phyloP scores from a whole-genome alignment of 164 flowering plant species.

The Paratinospora sagittata region DNA sequence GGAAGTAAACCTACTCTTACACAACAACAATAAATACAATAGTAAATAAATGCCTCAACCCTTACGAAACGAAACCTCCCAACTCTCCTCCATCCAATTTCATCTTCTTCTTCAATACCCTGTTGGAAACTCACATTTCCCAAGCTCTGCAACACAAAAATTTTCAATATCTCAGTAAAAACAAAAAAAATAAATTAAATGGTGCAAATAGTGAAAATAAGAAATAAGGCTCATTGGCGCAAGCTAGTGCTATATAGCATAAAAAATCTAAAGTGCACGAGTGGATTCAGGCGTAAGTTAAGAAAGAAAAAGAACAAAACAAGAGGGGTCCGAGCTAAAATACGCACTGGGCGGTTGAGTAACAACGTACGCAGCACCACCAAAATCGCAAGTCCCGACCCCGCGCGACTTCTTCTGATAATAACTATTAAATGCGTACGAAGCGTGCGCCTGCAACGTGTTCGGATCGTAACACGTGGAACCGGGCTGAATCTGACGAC shows the following conservation, averaged over 20 bases:
- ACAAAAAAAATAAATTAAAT: not conserved
- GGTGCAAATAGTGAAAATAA: not conserved
- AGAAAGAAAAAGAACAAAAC: not conserved
- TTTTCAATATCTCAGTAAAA: not conserved
- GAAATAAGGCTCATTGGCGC: not conserved
- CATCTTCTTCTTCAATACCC: constrained; percentile 28
- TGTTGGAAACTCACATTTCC: constrained; percentile 60
- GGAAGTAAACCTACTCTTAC: not conserved
- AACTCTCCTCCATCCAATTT: not conserved
- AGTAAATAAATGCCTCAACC: not conserved
- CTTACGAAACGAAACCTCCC: not conserved
- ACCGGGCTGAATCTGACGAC: constrained; percentile 65
- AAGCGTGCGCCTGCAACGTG: constrained; percentile 65
- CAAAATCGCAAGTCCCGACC: constrained; percentile 64
- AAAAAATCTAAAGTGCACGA: not conserved
- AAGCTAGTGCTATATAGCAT: no score
- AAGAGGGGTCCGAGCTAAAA: not conserved
- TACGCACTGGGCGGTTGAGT: constrained; percentile 64
- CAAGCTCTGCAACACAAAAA: constrained; percentile 47
- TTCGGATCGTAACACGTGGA: constrained; percentile 65
- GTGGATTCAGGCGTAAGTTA: not conserved
- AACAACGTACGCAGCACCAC: constrained; percentile 71
- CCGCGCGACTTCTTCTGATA: constrained; percentile 58
- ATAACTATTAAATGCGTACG: constrained; percentile 82
- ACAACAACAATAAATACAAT: not conserved